A percentile compares a stretch with the other conserved stretches of the same genome.
Conservation (phyloP, 148 eudicot species). For the Polygonum aviculare region DNA sequence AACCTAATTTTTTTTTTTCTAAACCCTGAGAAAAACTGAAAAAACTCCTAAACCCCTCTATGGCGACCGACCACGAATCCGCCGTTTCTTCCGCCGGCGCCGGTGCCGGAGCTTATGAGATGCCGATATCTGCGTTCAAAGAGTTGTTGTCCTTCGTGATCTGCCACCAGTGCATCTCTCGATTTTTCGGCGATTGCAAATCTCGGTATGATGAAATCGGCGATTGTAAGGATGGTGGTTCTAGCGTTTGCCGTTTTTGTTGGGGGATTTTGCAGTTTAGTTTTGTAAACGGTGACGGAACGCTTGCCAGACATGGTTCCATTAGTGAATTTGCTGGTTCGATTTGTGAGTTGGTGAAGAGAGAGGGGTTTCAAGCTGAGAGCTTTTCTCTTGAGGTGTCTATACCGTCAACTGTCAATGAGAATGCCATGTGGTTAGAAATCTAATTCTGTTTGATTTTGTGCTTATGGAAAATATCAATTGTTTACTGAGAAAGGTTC, state of each 20-base stretch:
- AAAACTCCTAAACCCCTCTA: not conserved
- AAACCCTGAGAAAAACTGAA: not conserved
- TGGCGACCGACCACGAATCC: not conserved
- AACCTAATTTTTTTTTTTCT: not conserved
- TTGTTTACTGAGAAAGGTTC: not conserved
- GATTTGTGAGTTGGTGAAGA: slow-evolving; percentile 45
- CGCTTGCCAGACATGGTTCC: slow-evolving; percentile 27
- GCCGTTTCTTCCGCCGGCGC: not conserved
- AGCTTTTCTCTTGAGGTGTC: slow-evolving; percentile 74
- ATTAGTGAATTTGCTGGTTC: slow-evolving; percentile 49
- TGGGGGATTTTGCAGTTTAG: slow-evolving; percentile 72
- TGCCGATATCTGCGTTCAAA: slow-evolving; percentile 39
- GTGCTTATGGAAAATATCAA: not conserved
- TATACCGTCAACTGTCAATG: slow-evolving; percentile 53
- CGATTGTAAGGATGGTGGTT: slow-evolving; percentile 14
- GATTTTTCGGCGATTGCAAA: slow-evolving; percentile 51
- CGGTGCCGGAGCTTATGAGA: slow-evolving; percentile 18
- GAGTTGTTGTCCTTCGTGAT: slow-evolving; percentile 48
- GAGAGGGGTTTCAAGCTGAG: slow-evolving; percentile 42
- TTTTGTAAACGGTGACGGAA: slow-evolving; percentile 35
- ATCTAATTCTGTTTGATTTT: not conserved
- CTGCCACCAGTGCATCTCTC: slow-evolving; percentile 60
- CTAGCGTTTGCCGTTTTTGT: slow-evolving; percentile 49
- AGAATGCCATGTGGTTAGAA: slow-evolving; percentile 49
- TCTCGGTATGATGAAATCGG: slow-evolving; percentile 17